phyloP scores from a whole-genome alignment of 352 stramenopile genomes.

The Phytophthora pistaciae region DNA sequence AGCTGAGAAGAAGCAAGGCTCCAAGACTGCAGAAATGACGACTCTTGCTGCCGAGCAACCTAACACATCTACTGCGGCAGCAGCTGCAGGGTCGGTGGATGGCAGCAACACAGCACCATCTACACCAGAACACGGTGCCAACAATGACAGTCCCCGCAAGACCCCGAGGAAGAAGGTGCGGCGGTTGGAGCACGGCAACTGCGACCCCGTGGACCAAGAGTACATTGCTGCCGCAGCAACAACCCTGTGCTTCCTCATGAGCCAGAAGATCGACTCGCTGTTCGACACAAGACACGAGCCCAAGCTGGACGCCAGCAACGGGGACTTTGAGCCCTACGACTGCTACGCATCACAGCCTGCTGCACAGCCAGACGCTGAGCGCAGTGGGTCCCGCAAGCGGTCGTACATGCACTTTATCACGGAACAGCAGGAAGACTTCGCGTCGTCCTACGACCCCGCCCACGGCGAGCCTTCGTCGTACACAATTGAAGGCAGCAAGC shows the following conservation, averaged over 20 bases:
- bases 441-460: conserved; percentile 40
- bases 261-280: conserved; percentile 84
- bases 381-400: conserved; percentile 61
- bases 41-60: conserved; percentile 29
- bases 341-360: conserved; percentile 55
- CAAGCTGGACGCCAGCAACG: conserved; percentile 46
- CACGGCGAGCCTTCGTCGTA: conserved; percentile 56
- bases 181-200: conserved; percentile 45
- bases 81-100: conserved; percentile 28
- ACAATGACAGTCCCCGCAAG: conserved; percentile 37
- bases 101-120: conserved; percentile 42
- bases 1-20: conserved; percentile 77
- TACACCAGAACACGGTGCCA: conserved; percentile 41
- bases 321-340: conserved; percentile 78
- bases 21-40: conserved; percentile 37
- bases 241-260: conserved; percentile 87
- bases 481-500: conserved; percentile 78
- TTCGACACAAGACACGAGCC: conserved; percentile 63
- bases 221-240: conserved; percentile 85
- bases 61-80: not conserved
- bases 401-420: conserved; percentile 86
- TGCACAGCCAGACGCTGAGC: conserved; percentile 19
- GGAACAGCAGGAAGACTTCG: conserved; percentile 52
- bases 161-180: conserved; percentile 70
- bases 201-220: conserved; percentile 73